Evolutionary conservation across 225 moss, liverwort and hornwort species (phyloP).

Genomic region (Neckera pumila): DNA sequence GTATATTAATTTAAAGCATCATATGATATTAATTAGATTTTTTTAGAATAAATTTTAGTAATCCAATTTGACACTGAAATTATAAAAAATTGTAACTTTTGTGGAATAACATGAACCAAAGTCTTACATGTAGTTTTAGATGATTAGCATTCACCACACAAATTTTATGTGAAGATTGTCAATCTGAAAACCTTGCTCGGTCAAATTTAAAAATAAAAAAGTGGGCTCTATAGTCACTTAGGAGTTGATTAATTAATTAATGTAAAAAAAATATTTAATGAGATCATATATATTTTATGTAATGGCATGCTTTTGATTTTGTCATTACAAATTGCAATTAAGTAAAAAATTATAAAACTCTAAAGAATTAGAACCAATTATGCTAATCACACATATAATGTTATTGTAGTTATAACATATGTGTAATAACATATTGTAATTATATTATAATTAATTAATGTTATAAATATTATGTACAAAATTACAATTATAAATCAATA

Average conservation of each 20-base stretch:
- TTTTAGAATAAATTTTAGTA: not conserved
- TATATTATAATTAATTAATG: too few relatives aligned
- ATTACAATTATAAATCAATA: too few relatives aligned
- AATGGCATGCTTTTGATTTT: not conserved
- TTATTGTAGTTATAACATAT: too few relatives aligned
- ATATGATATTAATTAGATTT: not conserved
- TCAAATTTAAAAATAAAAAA: fast-evolving
- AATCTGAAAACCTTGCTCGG: not conserved
- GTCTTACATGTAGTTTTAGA: not conserved
- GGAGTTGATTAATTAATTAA: not conserved
- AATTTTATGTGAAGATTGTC: not conserved
- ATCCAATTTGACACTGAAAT: not conserved
- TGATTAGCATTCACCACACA: fast-evolving
- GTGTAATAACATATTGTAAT: too few relatives aligned
- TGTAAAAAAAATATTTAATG: not conserved
- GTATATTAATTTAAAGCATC: too few relatives aligned
- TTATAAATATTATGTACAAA: too few relatives aligned
- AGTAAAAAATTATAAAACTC: not conserved
- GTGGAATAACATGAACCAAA: not conserved
- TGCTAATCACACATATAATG: too few relatives aligned
- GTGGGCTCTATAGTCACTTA: not conserved
- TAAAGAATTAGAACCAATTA: not conserved
- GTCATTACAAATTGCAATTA: not conserved
- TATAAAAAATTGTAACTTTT: not conserved
- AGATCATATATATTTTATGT: not conserved